These are phyloP conservation scores for Pythium apleroticum DNA, from an alignment of 352 stramenopile genomes.

Conservation along the genomic window DNA sequence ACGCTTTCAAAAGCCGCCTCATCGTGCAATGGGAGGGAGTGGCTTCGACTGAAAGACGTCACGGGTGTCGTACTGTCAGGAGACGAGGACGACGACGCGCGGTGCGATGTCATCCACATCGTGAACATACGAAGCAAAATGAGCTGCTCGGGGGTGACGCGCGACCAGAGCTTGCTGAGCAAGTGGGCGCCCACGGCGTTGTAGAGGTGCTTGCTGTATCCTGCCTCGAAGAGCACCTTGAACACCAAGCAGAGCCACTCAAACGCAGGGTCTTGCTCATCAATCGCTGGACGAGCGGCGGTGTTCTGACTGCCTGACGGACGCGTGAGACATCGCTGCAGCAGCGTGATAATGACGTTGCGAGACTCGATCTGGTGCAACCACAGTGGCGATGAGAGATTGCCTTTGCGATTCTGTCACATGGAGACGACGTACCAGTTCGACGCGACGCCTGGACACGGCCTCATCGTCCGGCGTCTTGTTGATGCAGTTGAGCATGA, in stretches of 20 bases:
- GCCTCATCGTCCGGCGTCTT: slow-evolving; percentile 28
- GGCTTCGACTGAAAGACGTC: background rate
- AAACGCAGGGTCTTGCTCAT: slow-evolving; percentile 64
- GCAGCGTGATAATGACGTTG: slow-evolving; percentile 70
- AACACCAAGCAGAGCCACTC: slow-evolving; percentile 81
- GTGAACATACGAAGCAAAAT: slow-evolving; percentile 78
- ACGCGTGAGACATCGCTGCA: slow-evolving; percentile 70
- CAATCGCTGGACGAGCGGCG: background rate
- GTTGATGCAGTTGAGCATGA: slow-evolving; percentile 75
- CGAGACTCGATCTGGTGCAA: slow-evolving; percentile 50
- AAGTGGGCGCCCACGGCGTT: slow-evolving; percentile 71
- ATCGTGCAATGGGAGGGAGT: background rate
- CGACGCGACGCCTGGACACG: slow-evolving; percentile 32
- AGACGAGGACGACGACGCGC: background rate
- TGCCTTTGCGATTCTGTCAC: background rate
- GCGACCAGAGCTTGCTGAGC: slow-evolving; percentile 76
- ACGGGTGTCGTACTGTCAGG: background rate
- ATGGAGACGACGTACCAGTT: slow-evolving; percentile 38
- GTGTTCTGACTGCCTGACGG: slow-evolving; percentile 8
- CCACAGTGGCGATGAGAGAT: background rate
- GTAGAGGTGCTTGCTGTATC: slow-evolving; percentile 58
- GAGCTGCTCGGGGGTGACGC: slow-evolving; percentile 78
- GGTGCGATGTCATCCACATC: slow-evolving; percentile 51
- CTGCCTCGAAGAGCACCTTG: slow-evolving; percentile 48
- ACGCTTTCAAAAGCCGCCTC: slow-evolving; percentile 18